These are phyloP conservation scores for Aspergillus candidus DNA, from an alignment of 2,329 filamentous ascomycete species.

Conservation along the genomic window DNA sequence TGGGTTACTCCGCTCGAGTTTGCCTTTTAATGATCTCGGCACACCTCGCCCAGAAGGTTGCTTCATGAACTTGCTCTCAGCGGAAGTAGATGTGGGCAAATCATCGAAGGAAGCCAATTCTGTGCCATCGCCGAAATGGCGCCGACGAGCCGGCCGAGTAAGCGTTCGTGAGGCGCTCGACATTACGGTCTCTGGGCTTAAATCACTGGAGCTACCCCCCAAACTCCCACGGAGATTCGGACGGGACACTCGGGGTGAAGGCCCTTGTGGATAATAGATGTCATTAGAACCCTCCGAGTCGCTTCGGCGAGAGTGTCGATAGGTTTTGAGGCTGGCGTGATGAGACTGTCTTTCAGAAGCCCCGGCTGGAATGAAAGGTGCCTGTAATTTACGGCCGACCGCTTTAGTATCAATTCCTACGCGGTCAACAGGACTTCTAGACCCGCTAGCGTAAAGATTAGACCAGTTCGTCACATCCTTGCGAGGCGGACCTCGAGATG, in stretches of 20 bases:
- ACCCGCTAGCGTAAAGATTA: slow-evolving; percentile 40
- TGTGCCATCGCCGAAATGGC: slow-evolving; percentile 83
- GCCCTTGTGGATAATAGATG: slow-evolving; percentile 36
- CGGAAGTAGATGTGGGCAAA: slow-evolving; percentile 75
- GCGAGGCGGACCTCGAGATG: slow-evolving; percentile 33
- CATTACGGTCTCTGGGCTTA: slow-evolving; percentile 46
- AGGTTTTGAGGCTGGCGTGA: slow-evolving; percentile 65
- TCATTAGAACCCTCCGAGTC: slow-evolving; percentile 67
- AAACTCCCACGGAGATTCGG: slow-evolving; percentile 45
- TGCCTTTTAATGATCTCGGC: slow-evolving; percentile 55
- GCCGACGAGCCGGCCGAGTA: slow-evolving; percentile 62
- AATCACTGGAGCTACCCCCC: slow-evolving; percentile 39
- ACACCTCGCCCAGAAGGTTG: slow-evolving; percentile 65
- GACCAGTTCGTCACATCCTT: slow-evolving; percentile 31
- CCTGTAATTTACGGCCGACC: slow-evolving; percentile 52
- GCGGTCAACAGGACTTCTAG: slow-evolving; percentile 67
- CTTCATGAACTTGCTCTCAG: slow-evolving; percentile 77
- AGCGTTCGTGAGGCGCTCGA: slow-evolving; percentile 62
- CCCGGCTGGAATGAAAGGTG: slow-evolving; percentile 76
- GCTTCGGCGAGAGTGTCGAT: slow-evolving; percentile 68
- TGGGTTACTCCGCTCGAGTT: slow-evolving; percentile 41
- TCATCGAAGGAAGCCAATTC: slow-evolving; percentile 94
- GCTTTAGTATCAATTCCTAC: slow-evolving; percentile 33
- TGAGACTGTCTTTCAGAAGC: slow-evolving; percentile 68
- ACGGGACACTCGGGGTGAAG: slow-evolving; percentile 36